A percentile compares a stretch with the other conserved stretches of the same genome.
phyloP scores from a whole-genome alignment of 768 basidiomycete genomes.

The Boletus barrowsii region DNA sequence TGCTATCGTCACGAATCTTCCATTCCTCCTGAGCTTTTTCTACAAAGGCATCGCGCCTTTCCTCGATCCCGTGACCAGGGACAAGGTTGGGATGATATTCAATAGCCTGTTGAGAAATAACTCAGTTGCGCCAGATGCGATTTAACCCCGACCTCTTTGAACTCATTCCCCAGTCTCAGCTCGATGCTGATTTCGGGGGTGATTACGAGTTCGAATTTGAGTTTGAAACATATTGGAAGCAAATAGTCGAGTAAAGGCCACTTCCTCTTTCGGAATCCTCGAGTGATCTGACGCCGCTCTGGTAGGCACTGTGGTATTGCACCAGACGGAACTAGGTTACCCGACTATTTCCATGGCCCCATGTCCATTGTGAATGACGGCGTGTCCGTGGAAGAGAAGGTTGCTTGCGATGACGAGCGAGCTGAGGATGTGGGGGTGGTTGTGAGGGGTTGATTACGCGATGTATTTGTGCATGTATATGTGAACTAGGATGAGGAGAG shows the following conservation, averaged over 20 bases:
- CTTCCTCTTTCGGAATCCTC: neutral
- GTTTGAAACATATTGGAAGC: conserved; percentile 72
- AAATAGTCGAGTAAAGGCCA: conserved; percentile 60
- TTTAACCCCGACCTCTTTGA: conserved; percentile 83
- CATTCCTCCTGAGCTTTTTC: conserved; percentile 69
- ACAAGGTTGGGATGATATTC: conserved; percentile 53
- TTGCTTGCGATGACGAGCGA: neutral
- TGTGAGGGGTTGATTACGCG: conserved; percentile 17
- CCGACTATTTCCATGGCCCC: conserved; percentile 31
- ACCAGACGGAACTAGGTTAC: conserved; percentile 49
- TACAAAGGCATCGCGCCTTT: conserved; percentile 85
- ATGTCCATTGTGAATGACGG: neutral
- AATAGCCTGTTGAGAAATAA: neutral
- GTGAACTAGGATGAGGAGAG: neutral
- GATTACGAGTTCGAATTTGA: conserved; percentile 73
- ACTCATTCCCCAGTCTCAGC: conserved; percentile 68
- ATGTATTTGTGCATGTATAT: conserved; percentile 23
- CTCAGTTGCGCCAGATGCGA: conserved; percentile 55
- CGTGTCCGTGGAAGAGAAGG: neutral
- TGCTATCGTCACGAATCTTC: conserved; percentile 80
- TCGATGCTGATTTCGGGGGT: conserved; percentile 84
- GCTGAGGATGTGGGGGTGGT: neutral
- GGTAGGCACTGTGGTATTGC: conserved; percentile 57
- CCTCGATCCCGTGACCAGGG: conserved; percentile 82
- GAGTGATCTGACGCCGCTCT: conserved; percentile 1